phyloP scores from a whole-genome alignment of 495 filamentous ascomycete species.

The Filosporella fistucella region DNA sequence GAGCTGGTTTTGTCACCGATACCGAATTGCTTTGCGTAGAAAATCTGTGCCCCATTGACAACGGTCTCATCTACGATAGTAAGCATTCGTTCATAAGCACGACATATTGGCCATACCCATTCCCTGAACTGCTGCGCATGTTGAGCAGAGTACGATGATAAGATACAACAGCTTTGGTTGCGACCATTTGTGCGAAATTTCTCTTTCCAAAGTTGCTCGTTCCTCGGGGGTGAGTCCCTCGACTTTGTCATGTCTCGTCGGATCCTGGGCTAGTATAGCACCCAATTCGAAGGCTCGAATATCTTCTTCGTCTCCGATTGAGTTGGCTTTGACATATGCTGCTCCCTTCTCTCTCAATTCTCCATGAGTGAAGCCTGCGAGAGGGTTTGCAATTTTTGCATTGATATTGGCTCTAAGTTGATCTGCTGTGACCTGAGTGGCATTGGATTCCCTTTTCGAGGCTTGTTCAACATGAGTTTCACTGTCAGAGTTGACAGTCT shows the following conservation, averaged over 20 bases:
- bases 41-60: slow-evolving; percentile 18
- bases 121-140: slow-evolving; percentile 63
- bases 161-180: slow-evolving; percentile 50
- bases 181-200: slow-evolving; percentile 66
- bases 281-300: slow-evolving; percentile 68
- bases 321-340: slow-evolving; percentile 58
- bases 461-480: no score
- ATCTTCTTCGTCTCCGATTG: slow-evolving; percentile 59
- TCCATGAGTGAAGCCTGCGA: slow-evolving; percentile 55
- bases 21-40: slow-evolving; percentile 18
- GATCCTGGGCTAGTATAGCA: slow-evolving; percentile 63
- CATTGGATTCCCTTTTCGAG: no score
- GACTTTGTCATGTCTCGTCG: slow-evolving; percentile 38
- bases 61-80: slow-evolving; percentile 17
- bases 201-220: slow-evolving; percentile 50
- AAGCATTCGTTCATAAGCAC: no score
- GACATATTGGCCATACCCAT: slow-evolving; percentile 57
- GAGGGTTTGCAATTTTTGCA: slow-evolving; percentile 65
- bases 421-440: slow-evolving; percentile 2
- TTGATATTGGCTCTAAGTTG: slow-evolving; percentile 7
- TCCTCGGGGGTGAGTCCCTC: slow-evolving; percentile 54
- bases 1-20: slow-evolving; percentile 17
- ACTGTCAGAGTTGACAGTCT: no score
- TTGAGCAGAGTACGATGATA: slow-evolving; percentile 59
- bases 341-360: slow-evolving; percentile 60